Base-by-base conservation (phyloP, 257 asterid species). In the Oldenlandia corymbosa region DNA sequence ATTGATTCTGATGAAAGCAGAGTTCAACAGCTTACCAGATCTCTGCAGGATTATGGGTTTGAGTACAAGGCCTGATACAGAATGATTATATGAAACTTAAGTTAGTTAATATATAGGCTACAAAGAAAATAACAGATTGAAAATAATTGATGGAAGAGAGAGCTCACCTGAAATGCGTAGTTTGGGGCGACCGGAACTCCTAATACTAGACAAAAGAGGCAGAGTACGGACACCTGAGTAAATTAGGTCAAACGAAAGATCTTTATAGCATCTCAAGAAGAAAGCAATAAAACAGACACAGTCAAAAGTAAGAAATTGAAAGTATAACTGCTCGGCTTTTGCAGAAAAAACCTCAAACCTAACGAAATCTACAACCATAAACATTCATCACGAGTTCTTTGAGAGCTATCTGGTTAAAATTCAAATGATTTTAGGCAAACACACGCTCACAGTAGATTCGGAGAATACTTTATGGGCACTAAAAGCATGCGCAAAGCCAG, bases 121-220 rank as follows among this genome's bases (percentile, higher is more conserved):
- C 17, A 50, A 49, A 43, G 53, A 12, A 67, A 31, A n/a, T n/a
- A 42, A 26, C 18, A 58, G 37, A 23, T 13, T 14, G 26, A n/a
- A 14, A 13, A 20, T 16, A 31, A 34, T 50, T 53, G 47, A 28
- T 39, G 42, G 18, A 28, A 53, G 58, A 43, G 37, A 23, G 43
- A 51, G 41, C 32, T 57, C 42, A 57, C 62, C 46, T 17, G 62
- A 34, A 57, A 39, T n/a, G 42, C 36, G 62, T 10, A 46, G 62
- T 57, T n/a, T 57, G 18, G 24, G 60, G 52, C 45, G 62, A 58
- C 62, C 58, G 18, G 46, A 37, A 85, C 93, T 83, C 80, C 82
- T 73, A 68, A 77, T 71, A 76, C 83, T 70, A 36, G 54, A 78
- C 63, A 90, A 82, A 58, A 94, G 95, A 64, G 95, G 95, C 82